These are phyloP conservation scores for Arabis hirsuta DNA, from an alignment of 345 rosid genomes.

Conservation along the genomic window DNA sequence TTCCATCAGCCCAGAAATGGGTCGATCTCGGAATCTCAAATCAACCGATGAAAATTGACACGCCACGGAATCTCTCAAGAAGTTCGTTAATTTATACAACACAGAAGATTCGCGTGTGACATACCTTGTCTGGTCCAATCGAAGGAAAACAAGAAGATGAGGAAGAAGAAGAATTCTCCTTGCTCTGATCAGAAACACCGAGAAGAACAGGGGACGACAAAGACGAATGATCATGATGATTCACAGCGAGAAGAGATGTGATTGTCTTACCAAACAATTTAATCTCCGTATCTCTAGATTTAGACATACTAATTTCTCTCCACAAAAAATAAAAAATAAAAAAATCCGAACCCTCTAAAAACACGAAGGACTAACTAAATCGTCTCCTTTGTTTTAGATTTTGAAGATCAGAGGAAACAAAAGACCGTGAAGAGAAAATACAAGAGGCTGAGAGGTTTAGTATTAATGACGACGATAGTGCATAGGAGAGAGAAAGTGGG, in stretches of 20 bases:
- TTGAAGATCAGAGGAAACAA: slow-evolving; percentile 5
- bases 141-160: slow-evolving; percentile 37
- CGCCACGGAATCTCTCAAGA: not conserved
- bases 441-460: slow-evolving; percentile 26
- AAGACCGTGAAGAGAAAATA: slow-evolving; percentile 34
- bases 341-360: not conserved
- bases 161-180: slow-evolving; percentile 24
- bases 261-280: slow-evolving; percentile 45
- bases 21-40: slow-evolving; percentile 3
- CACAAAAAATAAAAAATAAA: not conserved
- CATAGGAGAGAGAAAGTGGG: slow-evolving; percentile 12
- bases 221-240: slow-evolving; percentile 26
- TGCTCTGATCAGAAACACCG: slow-evolving; percentile 33
- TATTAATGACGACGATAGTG: slow-evolving; percentile 37
- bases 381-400: slow-evolving; percentile 1
- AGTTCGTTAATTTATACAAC: not conserved
- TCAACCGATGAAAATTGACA: not conserved
- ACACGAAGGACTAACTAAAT: not conserved
- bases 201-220: slow-evolving; percentile 11
- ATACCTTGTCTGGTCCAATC: slow-evolving; percentile 16
- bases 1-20: slow-evolving; percentile 16
- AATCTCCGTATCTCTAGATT: slow-evolving; percentile 38
- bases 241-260: slow-evolving; percentile 4
- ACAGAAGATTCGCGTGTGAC: not conserved
- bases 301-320: slow-evolving; percentile 32